Percentiles rank a stretch among this genome's conserved stretches.
Evolutionary conservation across 176 grass and related monocot genomes (phyloP).

Genomic region (Oropetium thomaeum): DNA sequence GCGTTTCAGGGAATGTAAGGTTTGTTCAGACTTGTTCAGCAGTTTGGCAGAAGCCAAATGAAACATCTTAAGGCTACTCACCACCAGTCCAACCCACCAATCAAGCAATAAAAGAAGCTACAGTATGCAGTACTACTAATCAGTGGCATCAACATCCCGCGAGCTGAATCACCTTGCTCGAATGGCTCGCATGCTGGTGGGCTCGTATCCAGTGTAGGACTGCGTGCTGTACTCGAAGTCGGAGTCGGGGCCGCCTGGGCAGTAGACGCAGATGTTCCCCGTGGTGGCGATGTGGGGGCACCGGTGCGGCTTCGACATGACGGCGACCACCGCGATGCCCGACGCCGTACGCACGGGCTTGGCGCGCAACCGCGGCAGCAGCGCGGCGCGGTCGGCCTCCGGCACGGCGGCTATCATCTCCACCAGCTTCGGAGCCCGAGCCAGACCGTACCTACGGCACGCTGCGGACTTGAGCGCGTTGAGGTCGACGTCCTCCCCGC

Average conservation of each 20-base stretch:
- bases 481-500: constrained; percentile 92
- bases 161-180: constrained; percentile 68
- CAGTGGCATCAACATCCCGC: neutral
- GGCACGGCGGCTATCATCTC: constrained; percentile 97
- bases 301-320: constrained; percentile 98
- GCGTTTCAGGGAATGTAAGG: neutral
- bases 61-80: neutral
- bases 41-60: neutral
- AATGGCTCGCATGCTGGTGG: constrained; percentile 96
- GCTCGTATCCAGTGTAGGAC: constrained; percentile 96
- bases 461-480: constrained; percentile 96
- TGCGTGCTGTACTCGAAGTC: constrained; percentile 99
- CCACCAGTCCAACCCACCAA: neutral
- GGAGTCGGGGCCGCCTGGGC: constrained; percentile 87
- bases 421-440: constrained; percentile 87
- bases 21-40: neutral
- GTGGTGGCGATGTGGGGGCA: constrained; percentile 96
- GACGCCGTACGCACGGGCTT: constrained; percentile 96
- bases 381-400: constrained; percentile 75
- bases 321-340: constrained; percentile 92
- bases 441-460: constrained; percentile 77
- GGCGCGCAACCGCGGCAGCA: constrained; percentile 83
- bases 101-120: neutral
- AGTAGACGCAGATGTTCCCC: constrained; percentile 97
- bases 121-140: neutral